Evolutionary conservation across 2,329 filamentous ascomycete genomes (phyloP).

Genomic region (Monosporascus ibericus): DNA sequence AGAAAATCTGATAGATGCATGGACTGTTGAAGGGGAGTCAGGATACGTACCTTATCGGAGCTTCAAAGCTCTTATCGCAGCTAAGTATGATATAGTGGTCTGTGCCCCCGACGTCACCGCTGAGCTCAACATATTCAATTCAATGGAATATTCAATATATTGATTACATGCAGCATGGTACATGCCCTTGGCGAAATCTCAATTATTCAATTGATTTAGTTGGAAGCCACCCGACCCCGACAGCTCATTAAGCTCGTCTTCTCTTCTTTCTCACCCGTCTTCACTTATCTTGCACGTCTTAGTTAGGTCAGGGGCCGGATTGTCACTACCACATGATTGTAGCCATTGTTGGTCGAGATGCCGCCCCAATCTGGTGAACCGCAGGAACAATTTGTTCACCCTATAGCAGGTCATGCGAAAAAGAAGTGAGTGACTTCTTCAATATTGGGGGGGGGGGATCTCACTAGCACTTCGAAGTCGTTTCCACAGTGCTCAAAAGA

Average conservation of each 20-base stretch:
- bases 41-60: neutral
- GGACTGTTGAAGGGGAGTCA: no score
- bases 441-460: neutral
- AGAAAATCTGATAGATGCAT: slow-evolving; percentile 1
- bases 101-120: neutral
- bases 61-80: neutral
- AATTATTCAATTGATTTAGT: neutral
- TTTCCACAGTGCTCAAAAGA: neutral
- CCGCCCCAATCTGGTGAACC: slow-evolving; percentile 11
- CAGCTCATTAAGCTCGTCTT: no score
- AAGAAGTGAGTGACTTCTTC: slow-evolving; percentile 24
- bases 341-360: slow-evolving; percentile 10
- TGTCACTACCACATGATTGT: neutral
- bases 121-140: neutral
- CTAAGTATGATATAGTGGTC: neutral
- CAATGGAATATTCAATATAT: no score
- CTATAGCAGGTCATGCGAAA: slow-evolving; percentile 24
- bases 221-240: no score
- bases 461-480: no score
- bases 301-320: no score
- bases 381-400: slow-evolving; percentile 20
- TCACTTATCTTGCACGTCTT: no score
- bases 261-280: neutral
- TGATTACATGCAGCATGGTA: no score
- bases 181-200: no score